phyloP scores from a whole-genome alignment of 2,329 filamentous ascomycete species.

The Trichoderma arundinaceum region DNA sequence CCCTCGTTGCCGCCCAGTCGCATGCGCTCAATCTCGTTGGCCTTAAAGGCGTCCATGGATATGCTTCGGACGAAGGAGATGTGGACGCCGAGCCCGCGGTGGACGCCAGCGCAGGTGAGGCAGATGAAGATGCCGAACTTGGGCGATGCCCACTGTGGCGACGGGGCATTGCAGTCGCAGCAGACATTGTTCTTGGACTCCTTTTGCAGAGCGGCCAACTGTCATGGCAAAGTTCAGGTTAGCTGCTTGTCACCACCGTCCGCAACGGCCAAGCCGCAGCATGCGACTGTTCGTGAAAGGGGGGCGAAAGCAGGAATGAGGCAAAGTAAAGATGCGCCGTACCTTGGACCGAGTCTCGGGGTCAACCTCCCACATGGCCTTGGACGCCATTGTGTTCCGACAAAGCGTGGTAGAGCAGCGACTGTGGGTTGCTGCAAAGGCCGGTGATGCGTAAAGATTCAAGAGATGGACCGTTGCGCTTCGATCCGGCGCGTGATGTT shows the following conservation, averaged over 20 bases:
- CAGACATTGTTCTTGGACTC: constrained; percentile 86
- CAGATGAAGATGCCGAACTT: constrained; percentile 99
- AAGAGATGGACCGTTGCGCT: not conserved
- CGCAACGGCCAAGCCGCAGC: constrained; percentile 5
- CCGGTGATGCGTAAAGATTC: not conserved
- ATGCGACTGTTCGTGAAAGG: constrained; percentile 26
- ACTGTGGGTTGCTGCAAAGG: not conserved
- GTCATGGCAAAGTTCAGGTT: constrained; percentile 20
- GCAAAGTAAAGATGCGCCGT: constrained; percentile 38
- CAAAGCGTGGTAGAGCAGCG: not conserved
- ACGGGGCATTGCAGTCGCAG: constrained; percentile 94
- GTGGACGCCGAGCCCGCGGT: constrained; percentile 93
- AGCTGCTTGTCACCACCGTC: constrained; percentile 24
- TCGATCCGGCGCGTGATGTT: constrained; percentile 27
- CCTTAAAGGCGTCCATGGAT: constrained; percentile 98
- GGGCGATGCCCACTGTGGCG: constrained; percentile 96
- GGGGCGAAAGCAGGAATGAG: constrained; percentile 11
- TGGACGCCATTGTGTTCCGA: constrained; percentile 61
- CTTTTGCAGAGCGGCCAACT: constrained; percentile 92
- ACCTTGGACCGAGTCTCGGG: constrained; percentile 97
- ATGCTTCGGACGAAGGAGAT: constrained; percentile 98
- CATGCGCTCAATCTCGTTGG: constrained; percentile 91
- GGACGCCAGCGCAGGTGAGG: constrained; percentile 90
- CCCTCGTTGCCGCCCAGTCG: constrained; percentile 85
- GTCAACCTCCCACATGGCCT: constrained; percentile 97